These are phyloP conservation scores for Hibiscus trionum DNA, from an alignment of 345 rosid genomes.

Conservation along the genomic window DNA sequence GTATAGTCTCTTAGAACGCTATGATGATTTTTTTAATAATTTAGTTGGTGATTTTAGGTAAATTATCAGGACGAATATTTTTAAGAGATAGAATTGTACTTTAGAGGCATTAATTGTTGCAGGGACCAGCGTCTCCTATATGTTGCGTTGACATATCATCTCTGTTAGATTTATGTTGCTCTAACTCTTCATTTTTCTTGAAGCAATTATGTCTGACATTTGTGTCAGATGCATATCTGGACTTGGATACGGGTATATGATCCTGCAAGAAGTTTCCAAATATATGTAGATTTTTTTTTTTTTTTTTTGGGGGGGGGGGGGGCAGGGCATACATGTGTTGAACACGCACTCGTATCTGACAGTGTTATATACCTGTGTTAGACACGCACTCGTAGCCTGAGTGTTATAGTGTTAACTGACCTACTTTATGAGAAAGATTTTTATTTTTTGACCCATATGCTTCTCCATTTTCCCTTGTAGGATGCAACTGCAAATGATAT, in stretches of 20 bases:
- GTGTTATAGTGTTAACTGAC: not conserved
- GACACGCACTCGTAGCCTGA: not conserved
- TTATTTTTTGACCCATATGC: not conserved
- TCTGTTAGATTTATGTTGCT: not conserved
- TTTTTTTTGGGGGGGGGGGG: too few relatives aligned
- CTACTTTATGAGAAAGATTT: not conserved
- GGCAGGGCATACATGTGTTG: not conserved
- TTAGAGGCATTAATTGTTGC: not conserved
- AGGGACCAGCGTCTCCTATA: not conserved
- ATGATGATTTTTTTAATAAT: not conserved
- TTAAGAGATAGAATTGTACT: not conserved
- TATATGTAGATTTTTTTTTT: too few relatives aligned
- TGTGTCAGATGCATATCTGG: not conserved
- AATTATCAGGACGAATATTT: not conserved
- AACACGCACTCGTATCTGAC: not conserved
- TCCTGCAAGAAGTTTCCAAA: not conserved
- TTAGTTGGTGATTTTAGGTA: not conserved
- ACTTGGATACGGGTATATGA: not conserved
- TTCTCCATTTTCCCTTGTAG: slow-evolving; percentile 24
- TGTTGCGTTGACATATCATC: not conserved
- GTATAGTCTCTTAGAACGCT: not conserved
- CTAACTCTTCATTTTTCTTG: not conserved
- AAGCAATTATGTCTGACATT: not conserved
- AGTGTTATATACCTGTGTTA: not conserved
- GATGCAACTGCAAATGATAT: slow-evolving; percentile 86